A percentile compares a stretch with the other conserved stretches of the same genome.
Conservation (phyloP, 2,329 filamentous ascomycete species). For the Endothia cerciana region DNA sequence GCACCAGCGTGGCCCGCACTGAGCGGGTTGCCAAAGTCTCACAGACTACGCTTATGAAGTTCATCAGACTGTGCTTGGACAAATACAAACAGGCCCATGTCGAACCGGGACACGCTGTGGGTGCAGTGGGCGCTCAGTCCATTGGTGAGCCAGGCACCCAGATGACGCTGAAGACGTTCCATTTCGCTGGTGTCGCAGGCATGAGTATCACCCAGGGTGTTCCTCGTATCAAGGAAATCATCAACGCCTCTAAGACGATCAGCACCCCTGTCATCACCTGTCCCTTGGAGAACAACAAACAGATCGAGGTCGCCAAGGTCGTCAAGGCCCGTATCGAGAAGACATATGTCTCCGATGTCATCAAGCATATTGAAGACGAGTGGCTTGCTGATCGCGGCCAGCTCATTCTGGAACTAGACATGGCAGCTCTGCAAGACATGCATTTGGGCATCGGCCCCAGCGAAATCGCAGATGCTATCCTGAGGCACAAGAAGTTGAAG, state of each 20-base stretch:
- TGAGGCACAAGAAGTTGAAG: constrained; percentile 82
- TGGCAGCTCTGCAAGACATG: constrained; percentile 75
- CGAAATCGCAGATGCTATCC: constrained; percentile 78
- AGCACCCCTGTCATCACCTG: constrained; percentile 94
- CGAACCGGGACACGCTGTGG: constrained; percentile 93
- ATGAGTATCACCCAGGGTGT: constrained; percentile 99
- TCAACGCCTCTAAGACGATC: constrained; percentile 94
- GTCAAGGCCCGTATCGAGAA: constrained; percentile 96
- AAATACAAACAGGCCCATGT: constrained; percentile 93
- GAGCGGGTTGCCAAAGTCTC: constrained; percentile 87
- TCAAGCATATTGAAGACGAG: constrained; percentile 82
- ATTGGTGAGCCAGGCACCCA: constrained; percentile 98
- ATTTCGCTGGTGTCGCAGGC: constrained; percentile 98
- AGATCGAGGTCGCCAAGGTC: constrained; percentile 80
- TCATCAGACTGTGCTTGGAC: constrained; percentile 79
- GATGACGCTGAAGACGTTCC: constrained; percentile 99
- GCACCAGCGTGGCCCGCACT: constrained; percentile 47
- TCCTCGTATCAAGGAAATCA: constrained; percentile 99
- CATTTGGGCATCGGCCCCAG: constrained; percentile 76
- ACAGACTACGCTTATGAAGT: constrained; percentile 69
- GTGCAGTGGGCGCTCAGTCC: constrained; percentile 93
- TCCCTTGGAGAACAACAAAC: constrained; percentile 74
- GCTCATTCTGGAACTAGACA: constrained; percentile 81
- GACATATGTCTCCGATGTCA: constrained; percentile 82
- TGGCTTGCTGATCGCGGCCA: constrained; percentile 80